phyloP scores from a whole-genome alignment of 441 rosid genomes.

The Syzygium malaccense region DNA sequence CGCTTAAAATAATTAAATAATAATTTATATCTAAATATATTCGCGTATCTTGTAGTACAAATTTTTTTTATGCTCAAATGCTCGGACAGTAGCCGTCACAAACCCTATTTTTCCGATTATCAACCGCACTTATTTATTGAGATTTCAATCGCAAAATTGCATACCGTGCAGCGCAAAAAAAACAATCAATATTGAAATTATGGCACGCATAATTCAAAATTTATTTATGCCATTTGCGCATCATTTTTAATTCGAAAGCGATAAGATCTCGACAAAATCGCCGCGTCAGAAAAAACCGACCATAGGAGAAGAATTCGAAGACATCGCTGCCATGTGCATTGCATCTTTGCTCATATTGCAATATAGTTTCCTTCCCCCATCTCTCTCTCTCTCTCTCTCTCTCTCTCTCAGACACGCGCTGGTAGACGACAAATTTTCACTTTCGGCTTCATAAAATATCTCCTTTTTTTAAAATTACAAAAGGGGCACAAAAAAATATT shows the following conservation, averaged over 20 bases:
- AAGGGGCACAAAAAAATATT: not conserved
- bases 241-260: not conserved
- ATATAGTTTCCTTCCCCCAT: not conserved
- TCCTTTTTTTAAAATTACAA: not conserved
- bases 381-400: no score
- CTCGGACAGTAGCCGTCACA: not conserved
- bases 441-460: not conserved
- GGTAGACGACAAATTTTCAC: not conserved
- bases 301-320: not conserved
- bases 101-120: not conserved
- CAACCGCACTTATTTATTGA: not conserved
- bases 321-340: not conserved
- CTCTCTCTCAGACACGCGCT: not conserved
- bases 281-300: not conserved
- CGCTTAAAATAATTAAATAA: not conserved
- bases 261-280: not conserved
- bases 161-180: not conserved
- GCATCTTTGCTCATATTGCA: not conserved
- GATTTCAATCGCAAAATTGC: not conserved
- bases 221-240: not conserved
- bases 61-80: not conserved
- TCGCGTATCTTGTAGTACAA: accelerated
- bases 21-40: not conserved
- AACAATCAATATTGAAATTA: accelerated
- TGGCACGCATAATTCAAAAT: not conserved